Base-by-base conservation (phyloP, 148 eudicot genomes). In the Tetragonia tetragonoides region DNA sequence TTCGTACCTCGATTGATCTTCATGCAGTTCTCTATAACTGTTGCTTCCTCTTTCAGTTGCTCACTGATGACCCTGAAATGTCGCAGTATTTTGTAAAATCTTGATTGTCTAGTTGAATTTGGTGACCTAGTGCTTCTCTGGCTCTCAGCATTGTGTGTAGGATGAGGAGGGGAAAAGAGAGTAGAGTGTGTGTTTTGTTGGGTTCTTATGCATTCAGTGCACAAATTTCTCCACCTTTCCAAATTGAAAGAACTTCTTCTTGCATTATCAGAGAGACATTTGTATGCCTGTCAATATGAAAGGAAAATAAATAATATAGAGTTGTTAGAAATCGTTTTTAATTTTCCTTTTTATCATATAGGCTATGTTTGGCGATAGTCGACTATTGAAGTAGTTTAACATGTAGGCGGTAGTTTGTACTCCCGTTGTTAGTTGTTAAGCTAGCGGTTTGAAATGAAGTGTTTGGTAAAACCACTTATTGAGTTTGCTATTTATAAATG, bases 1-100 rank as follows among this genome's bases (percentile, higher is more conserved):
- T 70, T 78, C 24, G 87, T 37, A 72, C 78, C 66, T 70, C 84
- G 76, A 62, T 87, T 88, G 59, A 85, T 66, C 77, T 75, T 75
- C 57, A 93, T 80, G 70, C 98, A 93, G 41, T 71, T 84, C 79
- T 90, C 85, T 53, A 90, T 87, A 34, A 93, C 87, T 69, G 68
- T 81, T 5, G 88, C 84, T 73, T 93, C 94, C 72, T 87, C 89
- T 68, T 65, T 80, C 11, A 91, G 84, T 66, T 80, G 84, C 65
- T 82, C 77, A 70, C 82, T 75, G 6, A 91, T 64, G 21, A 82
- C 86, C 42, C 76, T 83, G 15, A 83, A 40, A 1, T 81, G 75
- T 20, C 71, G 67, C 42, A 20, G 66, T 20, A 65, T 51, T 51
- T 82, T 79, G 47, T 28, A 40, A 42, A 77, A 34, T 65, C 42